These are phyloP conservation scores for Biancaea sappan DNA, from an alignment of 306 rosid species.

Conservation along the genomic window DNA sequence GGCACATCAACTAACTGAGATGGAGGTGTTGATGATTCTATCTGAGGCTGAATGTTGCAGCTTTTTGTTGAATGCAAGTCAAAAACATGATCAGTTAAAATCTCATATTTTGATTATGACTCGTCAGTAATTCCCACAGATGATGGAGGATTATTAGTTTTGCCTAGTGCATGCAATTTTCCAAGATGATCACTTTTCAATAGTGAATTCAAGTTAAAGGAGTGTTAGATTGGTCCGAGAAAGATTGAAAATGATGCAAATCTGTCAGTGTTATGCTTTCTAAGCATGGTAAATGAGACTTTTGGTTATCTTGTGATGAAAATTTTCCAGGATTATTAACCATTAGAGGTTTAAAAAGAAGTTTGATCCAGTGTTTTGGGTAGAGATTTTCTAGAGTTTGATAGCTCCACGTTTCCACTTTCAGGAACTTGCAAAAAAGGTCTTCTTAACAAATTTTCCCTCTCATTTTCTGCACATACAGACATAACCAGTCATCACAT, in stretches of 20 bases:
- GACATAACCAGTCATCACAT: slow-evolving; percentile 28
- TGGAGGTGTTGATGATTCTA: slow-evolving; percentile 59
- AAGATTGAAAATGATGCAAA: slow-evolving; percentile 39
- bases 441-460: slow-evolving; percentile 73
- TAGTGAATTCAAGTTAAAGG: slow-evolving; percentile 40
- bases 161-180: too few species aligned
- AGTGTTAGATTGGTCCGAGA: slow-evolving; percentile 45
- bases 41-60: slow-evolving; percentile 54
- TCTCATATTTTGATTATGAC: slow-evolving; percentile 48
- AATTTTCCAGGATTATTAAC: slow-evolving; percentile 44
- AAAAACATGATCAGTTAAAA: slow-evolving; percentile 49
- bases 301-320: slow-evolving; percentile 45
- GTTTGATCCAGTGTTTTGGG: slow-evolving; percentile 69
- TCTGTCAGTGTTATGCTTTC: slow-evolving; percentile 40
- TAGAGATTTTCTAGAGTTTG: slow-evolving; percentile 58
- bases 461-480: slow-evolving; percentile 65
- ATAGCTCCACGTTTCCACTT: slow-evolving; percentile 52
- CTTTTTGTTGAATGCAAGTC: slow-evolving; percentile 52
- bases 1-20: slow-evolving; percentile 54
- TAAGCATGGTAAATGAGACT: slow-evolving; percentile 19
- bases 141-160: slow-evolving; percentile 38
- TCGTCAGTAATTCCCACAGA: slow-evolving; percentile 41
- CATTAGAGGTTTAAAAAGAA: slow-evolving; percentile 69
- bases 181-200: too few species aligned
- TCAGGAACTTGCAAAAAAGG: too few species aligned